phyloP scores from a whole-genome alignment of 306 rosid species.

The Castanospermum australe region DNA sequence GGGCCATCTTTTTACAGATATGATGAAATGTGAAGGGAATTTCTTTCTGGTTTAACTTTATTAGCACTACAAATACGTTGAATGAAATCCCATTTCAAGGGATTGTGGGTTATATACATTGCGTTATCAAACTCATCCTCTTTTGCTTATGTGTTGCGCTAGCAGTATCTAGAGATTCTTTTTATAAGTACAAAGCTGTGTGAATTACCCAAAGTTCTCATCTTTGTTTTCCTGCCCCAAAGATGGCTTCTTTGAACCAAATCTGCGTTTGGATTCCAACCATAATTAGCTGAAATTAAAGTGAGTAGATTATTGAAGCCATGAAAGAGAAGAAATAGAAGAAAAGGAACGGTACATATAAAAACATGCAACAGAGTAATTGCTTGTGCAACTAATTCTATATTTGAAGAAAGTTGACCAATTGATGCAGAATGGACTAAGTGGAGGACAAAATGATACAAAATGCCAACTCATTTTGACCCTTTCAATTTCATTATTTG shows the following conservation, averaged over 20 bases:
- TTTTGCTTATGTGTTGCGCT: not conserved
- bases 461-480: conserved; percentile 34
- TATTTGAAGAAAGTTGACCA: conserved; percentile 27
- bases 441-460: conserved; percentile 49
- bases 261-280: not conserved
- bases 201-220: not conserved
- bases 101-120: not conserved
- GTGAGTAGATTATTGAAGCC: conserved; percentile 22
- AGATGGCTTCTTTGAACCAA: not conserved
- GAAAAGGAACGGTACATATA: conserved; percentile 4
- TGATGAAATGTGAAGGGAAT: conserved; percentile 1
- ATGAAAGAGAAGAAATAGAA: not conserved
- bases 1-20: not conserved
- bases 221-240: not conserved
- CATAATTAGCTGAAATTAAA: not conserved
- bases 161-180: not conserved
- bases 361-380: not conserved
- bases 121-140: not conserved
- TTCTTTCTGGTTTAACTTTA: not conserved
- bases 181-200: not conserved
- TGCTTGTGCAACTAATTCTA: conserved; percentile 7
- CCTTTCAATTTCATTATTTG: conserved; percentile 21
- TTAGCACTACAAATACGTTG: not conserved
- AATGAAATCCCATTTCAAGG: not conserved
- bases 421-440: conserved; percentile 28